Evolutionary conservation across 2,329 filamentous ascomycete genomes (phyloP), one percentile per base, ranked within the genome.

Genomic region (Emmonsia crescens): DNA sequence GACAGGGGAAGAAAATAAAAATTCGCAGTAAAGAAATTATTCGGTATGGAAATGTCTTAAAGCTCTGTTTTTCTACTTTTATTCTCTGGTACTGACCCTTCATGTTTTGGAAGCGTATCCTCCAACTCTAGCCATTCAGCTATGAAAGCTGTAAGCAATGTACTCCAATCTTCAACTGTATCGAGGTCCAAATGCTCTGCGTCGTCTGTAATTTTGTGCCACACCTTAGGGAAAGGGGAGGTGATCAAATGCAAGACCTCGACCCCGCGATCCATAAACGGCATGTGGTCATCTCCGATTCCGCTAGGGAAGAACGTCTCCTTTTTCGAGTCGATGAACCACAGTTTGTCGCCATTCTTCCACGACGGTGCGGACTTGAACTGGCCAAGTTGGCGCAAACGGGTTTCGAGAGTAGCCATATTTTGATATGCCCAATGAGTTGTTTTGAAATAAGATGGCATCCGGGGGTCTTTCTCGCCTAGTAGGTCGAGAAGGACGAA

Each of bases 401-500:
- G 86, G 58, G 79, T 75, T 76, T 97, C 93, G 19, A 95, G 77
- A 2, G 77, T 76, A 0, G 89, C 87, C 79, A 97, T 84, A 63
- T 83, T 82, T 66, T 84, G 80, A 74, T 97, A 97, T 0, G 92
- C 91, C 93, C 93, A 96, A 72, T 97, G 93, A 0, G 93, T 96
- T 1, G 87, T 88, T 63, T 86, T 82, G 73, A 95, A 96, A 77
- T 93, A 96, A 0, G 90, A 95, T 0, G 91, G 91, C 1, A 99
- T 82, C 0, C 69, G 77, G 0, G 92, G 91, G 49, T 83, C 74
- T 12, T 83, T 76, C 0, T 84, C 77, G 9, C 94, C 94, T 0
- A 97, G 84, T 9, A 97, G 82, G 73, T 97, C 94, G 36, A 97
- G 83, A n/a, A 97, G 84, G 9, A 97, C 81, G 72, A 97, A 96